phyloP scores from a whole-genome alignment of 352 stramenopile species.

The Salisapilia sapeloensis region DNA sequence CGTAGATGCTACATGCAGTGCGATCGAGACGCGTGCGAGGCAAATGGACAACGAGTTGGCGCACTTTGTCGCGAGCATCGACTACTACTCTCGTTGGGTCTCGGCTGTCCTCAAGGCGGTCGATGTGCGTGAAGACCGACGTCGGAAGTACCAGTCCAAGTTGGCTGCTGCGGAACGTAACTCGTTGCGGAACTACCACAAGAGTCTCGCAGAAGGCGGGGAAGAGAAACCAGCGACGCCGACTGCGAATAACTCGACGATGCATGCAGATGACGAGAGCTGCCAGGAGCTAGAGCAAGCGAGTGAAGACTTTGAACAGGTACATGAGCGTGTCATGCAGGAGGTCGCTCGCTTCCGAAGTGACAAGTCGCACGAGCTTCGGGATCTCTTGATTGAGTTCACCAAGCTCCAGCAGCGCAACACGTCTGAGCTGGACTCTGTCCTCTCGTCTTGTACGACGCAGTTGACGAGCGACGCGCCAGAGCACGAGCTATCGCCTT shows the following conservation, averaged over 20 bases:
- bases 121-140: conserved; percentile 60
- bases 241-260: conserved; percentile 11
- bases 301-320: conserved; percentile 56
- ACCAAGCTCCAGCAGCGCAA: conserved; percentile 29
- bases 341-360: conserved; percentile 56
- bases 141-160: conserved; percentile 62
- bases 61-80: conserved; percentile 32
- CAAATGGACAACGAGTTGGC: conserved; percentile 62
- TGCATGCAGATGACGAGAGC: background rate
- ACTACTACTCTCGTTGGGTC: conserved; percentile 64
- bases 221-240: conserved; percentile 13
- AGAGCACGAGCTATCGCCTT: conserved; percentile 15
- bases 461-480: conserved; percentile 26
- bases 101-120: conserved; percentile 49
- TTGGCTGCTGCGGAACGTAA: conserved; percentile 14
- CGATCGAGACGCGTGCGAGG: conserved; percentile 56
- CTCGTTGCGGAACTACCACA: background rate
- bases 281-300: conserved; percentile 30
- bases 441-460: conserved; percentile 20
- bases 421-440: conserved; percentile 26
- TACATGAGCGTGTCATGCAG: conserved; percentile 58
- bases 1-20: conserved; percentile 34
- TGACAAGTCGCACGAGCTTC: conserved; percentile 57
- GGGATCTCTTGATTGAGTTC: conserved; percentile 59
- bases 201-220: conserved; percentile 8